Conservation (phyloP, 768 basidiomycete species). For the Cubamyces sp. region DNA sequence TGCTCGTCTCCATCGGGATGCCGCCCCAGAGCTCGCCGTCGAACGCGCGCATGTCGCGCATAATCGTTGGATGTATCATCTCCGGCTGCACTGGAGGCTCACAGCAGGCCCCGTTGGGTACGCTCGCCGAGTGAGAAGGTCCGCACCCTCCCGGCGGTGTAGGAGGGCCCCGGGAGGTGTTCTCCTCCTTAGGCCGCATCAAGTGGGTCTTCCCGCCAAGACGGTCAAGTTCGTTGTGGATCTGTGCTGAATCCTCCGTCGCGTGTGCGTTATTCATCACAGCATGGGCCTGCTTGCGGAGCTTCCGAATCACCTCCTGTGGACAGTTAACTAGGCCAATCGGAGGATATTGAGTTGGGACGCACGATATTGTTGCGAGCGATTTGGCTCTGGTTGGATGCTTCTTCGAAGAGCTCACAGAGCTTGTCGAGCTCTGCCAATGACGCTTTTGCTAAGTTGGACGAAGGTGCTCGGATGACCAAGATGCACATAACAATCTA, state of each 20-base stretch:
- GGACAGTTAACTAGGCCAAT: neutral
- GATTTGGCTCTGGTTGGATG: conserved; percentile 29
- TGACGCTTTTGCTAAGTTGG: conserved; percentile 40
- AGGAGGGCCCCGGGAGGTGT: too few species aligned
- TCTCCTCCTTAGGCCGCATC: conserved; percentile 18
- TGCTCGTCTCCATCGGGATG: conserved; percentile 5
- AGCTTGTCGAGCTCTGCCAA: conserved; percentile 41
- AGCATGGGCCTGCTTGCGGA: conserved; percentile 37
- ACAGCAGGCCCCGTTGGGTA: neutral
- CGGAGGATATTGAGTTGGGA: neutral
- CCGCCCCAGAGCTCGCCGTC: conserved; percentile 36
- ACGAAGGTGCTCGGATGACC: conserved; percentile 42
- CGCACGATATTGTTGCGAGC: conserved; percentile 35
- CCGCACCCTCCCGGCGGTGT: too few species aligned
- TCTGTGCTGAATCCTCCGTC: conserved; percentile 13
- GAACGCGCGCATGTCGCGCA: conserved; percentile 54
- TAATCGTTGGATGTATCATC: conserved; percentile 54
- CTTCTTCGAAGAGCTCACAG: conserved; percentile 37
- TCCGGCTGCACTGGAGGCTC: conserved; percentile 25
- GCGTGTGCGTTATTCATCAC: conserved; percentile 30
- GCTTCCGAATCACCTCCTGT: conserved; percentile 36
- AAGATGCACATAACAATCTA: conserved; percentile 50
- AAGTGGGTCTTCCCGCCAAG: conserved; percentile 39
- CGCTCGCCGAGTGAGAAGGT: neutral
- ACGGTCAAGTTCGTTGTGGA: conserved; percentile 37